Evolutionary conservation across 202 grass and related monocot species (phyloP).

Genomic region (Zoysia matrella): DNA sequence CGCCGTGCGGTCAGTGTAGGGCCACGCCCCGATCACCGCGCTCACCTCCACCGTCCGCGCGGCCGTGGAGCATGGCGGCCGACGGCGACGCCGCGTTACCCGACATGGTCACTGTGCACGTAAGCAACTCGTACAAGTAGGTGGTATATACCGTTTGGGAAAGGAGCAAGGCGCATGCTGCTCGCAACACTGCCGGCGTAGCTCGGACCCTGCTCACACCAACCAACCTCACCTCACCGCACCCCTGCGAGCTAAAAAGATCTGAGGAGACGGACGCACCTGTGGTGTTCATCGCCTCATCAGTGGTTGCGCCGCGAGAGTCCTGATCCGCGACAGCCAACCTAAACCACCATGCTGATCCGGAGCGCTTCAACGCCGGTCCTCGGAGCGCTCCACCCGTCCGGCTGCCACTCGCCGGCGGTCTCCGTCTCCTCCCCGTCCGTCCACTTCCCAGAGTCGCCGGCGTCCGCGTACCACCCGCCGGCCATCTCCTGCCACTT

Average conservation of each 20-base stretch:
- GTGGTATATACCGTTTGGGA: background rate
- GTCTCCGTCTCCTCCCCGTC: conserved; percentile 47
- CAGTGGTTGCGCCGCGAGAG: background rate
- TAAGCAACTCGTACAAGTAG: background rate
- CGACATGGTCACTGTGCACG: conserved; percentile 21
- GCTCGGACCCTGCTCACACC: background rate
- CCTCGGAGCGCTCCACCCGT: conserved; percentile 62
- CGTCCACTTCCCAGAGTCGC: conserved; percentile 51
- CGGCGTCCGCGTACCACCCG: conserved; percentile 44
- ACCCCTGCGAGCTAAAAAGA: background rate
- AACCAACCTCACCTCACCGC: background rate
- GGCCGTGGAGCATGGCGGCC: background rate
- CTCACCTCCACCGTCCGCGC: conserved; percentile 18
- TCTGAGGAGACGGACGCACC: background rate
- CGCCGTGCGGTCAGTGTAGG: background rate
- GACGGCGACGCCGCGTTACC: background rate
- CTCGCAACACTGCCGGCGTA: background rate
- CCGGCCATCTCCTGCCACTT: conserved; percentile 58
- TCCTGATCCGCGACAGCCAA: too few species aligned
- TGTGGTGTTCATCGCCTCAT: too few species aligned
- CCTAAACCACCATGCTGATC: conserved; percentile 54
- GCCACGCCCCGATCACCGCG: background rate
- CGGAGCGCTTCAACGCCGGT: conserved; percentile 80
- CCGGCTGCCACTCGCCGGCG: conserved; percentile 43
- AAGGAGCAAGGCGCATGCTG: background rate